phyloP scores from a whole-genome alignment of 2,329 filamentous ascomycete genomes.

The Didymosphaeria variabile region DNA sequence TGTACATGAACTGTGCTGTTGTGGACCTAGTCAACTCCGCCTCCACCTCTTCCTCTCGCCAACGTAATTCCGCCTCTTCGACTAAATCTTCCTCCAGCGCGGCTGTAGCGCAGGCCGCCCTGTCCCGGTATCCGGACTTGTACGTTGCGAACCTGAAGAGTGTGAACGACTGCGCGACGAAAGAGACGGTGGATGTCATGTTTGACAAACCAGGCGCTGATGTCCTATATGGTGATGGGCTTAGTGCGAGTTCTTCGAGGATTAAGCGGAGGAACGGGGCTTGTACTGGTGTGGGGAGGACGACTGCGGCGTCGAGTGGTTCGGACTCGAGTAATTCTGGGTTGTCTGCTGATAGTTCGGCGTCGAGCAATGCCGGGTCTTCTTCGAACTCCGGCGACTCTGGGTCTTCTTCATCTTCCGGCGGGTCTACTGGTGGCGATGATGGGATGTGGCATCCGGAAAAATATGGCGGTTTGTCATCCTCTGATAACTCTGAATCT shows the following conservation, averaged over 20 bases:
- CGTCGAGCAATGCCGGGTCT: not conserved
- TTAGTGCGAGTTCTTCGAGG: constrained; percentile 28
- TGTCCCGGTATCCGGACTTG: constrained; percentile 51
- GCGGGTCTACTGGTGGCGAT: not conserved
- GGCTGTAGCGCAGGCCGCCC: constrained; percentile 28
- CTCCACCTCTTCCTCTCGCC: constrained; percentile 55
- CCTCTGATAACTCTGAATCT: not conserved
- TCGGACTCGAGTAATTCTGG: constrained; percentile 12
- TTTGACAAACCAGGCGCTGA: constrained; percentile 54
- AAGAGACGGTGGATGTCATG: constrained; percentile 49
- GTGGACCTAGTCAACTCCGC: constrained; percentile 70
- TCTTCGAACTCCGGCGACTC: not conserved
- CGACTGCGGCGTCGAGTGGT: constrained; percentile 22
- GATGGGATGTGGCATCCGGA: constrained; percentile 9
- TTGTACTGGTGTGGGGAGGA: constrained; percentile 33
- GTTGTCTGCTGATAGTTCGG: constrained; percentile 12
- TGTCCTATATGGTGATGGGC: constrained; percentile 50
- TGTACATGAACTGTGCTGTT: constrained; percentile 87
- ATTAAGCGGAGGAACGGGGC: constrained; percentile 18
- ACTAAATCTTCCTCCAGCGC: constrained; percentile 15
- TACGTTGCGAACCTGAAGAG: constrained; percentile 55
- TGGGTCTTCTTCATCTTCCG: not conserved
- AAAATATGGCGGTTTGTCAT: not conserved
- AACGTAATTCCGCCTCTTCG: not conserved
- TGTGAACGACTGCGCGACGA: constrained; percentile 52